Base-by-base conservation (phyloP, 2,329 filamentous ascomycete species). In the Fusarium solani-melongenae region DNA sequence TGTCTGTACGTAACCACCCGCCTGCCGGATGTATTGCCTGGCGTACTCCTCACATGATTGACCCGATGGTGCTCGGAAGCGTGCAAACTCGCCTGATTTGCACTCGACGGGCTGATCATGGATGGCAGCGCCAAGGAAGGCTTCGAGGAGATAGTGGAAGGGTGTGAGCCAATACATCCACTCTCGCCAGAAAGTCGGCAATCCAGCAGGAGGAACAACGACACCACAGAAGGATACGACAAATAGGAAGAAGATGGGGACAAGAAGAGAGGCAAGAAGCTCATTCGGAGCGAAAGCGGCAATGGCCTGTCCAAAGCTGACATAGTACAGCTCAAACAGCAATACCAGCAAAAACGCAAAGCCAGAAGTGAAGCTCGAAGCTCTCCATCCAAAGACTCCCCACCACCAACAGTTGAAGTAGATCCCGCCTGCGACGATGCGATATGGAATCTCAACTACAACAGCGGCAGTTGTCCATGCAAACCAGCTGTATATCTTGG, bases 401-500 rank as follows among this genome's bases (percentile, higher is more conserved):
- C 83, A 86, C 82, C 84, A 92, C 91, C 91, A 93, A 75, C 89
- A 89, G 69, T 77, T 78, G 44, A 79, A 83, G 72, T 83, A 83
- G 2, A 83, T 62, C 0, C 87, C 89, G 0, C 90, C 92, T 1
- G 90, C 89, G 5, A 93, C 79, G 14, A 94, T 82, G 0, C 88
- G 87, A 73, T 93, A 94, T 0, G 93, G 93, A 0, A 95, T 85
- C 80, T 95, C 93, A 17, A 89, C 91, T 1, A 94, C 74, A 6
- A 94, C 87, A 2, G 88, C 87, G 0, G 89, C 91, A 3, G 90
- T 91, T 0, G 89, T 88, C 82, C 93, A 94, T 0, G 92, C 92
- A 15, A 88, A 82, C 93, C 93, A 95, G 2, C 89, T 91, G 82
- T 96, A 96, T 29, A 94, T 94, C 80, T 94, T 94, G 17, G 92